These are phyloP conservation scores for Balansia obtecta DNA, from an alignment of 2,329 filamentous ascomycete species.

Conservation along the genomic window DNA sequence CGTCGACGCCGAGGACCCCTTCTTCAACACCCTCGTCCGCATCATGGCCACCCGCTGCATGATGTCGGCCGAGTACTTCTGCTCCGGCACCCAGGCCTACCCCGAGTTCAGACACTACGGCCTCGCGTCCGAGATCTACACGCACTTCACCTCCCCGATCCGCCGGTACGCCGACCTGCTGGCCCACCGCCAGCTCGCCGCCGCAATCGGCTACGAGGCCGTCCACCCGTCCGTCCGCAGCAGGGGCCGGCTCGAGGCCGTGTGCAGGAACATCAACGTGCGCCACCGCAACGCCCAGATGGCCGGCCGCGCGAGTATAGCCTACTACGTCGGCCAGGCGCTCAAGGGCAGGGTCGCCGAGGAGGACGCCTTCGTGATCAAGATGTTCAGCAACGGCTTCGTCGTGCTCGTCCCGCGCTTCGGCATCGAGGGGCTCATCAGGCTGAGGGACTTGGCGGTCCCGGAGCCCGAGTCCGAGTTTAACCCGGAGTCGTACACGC, in stretches of 20 bases:
- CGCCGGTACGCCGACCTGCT: constrained; percentile 95
- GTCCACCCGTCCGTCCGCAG: constrained; percentile 73
- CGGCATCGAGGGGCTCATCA: constrained; percentile 85
- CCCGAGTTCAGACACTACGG: constrained; percentile 96
- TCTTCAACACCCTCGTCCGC: constrained; percentile 96
- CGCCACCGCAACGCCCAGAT: constrained; percentile 95
- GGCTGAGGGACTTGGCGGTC: constrained; percentile 69
- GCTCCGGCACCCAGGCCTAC: constrained; percentile 82
- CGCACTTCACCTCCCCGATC: constrained; percentile 95
- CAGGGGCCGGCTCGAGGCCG: constrained; percentile 73
- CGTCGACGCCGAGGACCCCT: constrained; percentile 67
- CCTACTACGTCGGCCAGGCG: constrained; percentile 96
- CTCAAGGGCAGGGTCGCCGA: constrained; percentile 65
- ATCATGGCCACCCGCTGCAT: constrained; percentile 98
- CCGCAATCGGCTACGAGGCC: constrained; percentile 84
- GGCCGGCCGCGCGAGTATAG: constrained; percentile 84
- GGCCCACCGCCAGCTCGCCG: constrained; percentile 86
- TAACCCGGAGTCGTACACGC: constrained; percentile 73
- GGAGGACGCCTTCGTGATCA: constrained; percentile 93
- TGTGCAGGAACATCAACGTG: constrained; percentile 98
- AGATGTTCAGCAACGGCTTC: constrained; percentile 93
- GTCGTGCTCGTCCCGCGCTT: constrained; percentile 94
- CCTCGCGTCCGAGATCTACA: constrained; percentile 92
- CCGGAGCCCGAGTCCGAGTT: constrained; percentile 70
- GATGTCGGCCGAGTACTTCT: constrained; percentile 98